These are phyloP conservation scores for Globisporangium rhizosaccharum DNA, from an alignment of 352 stramenopile species.

Conservation along the genomic window DNA sequence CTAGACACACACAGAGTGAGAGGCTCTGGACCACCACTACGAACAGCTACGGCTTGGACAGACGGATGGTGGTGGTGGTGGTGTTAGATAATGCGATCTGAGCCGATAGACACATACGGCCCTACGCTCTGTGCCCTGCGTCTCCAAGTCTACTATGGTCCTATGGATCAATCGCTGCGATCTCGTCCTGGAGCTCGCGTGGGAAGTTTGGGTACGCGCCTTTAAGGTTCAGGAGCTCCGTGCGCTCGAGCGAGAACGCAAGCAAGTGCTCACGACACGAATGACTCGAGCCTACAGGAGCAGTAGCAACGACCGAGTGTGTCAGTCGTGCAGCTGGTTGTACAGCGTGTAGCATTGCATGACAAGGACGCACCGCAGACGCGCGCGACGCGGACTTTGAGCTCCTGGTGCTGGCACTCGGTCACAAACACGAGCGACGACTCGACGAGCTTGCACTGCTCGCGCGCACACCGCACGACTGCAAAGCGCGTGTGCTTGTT, in stretches of 20 bases:
- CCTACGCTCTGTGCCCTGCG: not conserved
- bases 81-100: not conserved
- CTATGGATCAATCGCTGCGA: constrained; percentile 45
- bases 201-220: constrained; percentile 33
- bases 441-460: constrained; percentile 71
- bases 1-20: constrained; percentile 24
- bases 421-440: constrained; percentile 72
- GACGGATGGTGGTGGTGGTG: not conserved
- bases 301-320: not conserved
- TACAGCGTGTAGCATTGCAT: not conserved
- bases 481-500: constrained; percentile 45
- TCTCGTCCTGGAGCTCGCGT: constrained; percentile 40
- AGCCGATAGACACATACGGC: not conserved
- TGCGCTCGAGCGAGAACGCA: constrained; percentile 44
- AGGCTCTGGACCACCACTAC: too few relatives aligned
- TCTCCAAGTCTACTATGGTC: constrained; percentile 9
- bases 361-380: constrained; percentile 47
- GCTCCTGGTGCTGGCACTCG: constrained; percentile 47
- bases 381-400: constrained; percentile 54
- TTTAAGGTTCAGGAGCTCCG: constrained; percentile 33
- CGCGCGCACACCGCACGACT: constrained; percentile 57
- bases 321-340: not conserved
- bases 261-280: constrained; percentile 47
- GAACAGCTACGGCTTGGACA: too few relatives aligned
- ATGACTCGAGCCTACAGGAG: constrained; percentile 36